Evolutionary conservation across 768 basidiomycete genomes (phyloP).

Genomic region (Tulasnella calospora): DNA sequence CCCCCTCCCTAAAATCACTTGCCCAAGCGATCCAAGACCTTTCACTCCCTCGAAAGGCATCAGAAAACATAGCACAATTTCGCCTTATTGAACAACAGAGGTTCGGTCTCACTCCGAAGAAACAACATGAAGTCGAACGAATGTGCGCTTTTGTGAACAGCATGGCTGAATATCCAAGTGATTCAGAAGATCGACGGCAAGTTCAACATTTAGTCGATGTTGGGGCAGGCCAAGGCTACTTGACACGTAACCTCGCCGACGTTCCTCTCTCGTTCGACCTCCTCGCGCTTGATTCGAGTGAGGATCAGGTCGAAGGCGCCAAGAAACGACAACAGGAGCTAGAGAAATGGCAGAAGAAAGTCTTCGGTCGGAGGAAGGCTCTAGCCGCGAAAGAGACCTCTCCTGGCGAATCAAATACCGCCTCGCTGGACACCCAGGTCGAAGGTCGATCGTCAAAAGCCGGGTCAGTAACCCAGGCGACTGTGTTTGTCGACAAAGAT

Average conservation of each 20-base stretch:
- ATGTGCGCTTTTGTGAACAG: constrained; percentile 14
- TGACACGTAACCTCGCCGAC: constrained; percentile 26
- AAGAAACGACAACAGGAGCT: constrained; percentile 17
- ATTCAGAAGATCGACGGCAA: neutral
- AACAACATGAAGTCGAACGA: constrained; percentile 28
- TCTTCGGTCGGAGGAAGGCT: constrained; percentile 7
- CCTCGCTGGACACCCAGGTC: neutral
- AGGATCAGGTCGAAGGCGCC: constrained; percentile 25
- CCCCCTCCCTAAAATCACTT: constrained; percentile 1
- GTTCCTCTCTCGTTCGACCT: constrained; percentile 21
- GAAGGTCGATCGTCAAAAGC: neutral
- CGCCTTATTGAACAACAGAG: constrained; percentile 1
- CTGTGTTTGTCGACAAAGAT: constrained; percentile 18
- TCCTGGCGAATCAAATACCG: neutral
- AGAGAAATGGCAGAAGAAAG: constrained; percentile 24
- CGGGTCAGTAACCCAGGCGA: constrained; percentile 21
- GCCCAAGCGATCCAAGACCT: neutral
- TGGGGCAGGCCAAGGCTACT: constrained; percentile 30
- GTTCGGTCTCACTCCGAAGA: constrained; percentile 26
- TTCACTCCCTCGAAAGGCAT: neutral
- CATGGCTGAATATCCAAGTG: constrained; percentile 12
- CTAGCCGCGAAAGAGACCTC: neutral
- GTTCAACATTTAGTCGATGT: constrained; percentile 26
- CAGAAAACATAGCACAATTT: neutral
- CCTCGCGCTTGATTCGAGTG: constrained; percentile 27